Evolutionary conservation across 169 alveolate genomes (phyloP).

Genomic region (Plasmodium berghei): DNA sequence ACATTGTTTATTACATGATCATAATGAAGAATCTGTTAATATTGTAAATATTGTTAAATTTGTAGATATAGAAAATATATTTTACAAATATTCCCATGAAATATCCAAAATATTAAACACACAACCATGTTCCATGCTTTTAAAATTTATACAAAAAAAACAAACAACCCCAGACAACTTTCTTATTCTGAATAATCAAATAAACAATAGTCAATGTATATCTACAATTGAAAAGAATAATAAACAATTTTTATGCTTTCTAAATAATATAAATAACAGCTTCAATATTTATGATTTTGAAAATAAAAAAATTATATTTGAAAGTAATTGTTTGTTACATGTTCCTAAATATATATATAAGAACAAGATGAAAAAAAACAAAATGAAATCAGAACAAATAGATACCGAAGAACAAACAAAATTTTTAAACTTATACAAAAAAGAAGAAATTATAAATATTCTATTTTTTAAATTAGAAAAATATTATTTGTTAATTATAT

Average conservation of each 20-base stretch:
- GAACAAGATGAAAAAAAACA: neutral
- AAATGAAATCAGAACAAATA: neutral
- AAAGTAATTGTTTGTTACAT: constrained; percentile 7
- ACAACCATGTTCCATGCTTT: neutral
- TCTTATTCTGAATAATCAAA: neutral
- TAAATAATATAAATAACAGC: neutral
- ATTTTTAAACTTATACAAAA: constrained; percentile 6
- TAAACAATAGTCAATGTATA: constrained; percentile 16
- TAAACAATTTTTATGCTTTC: neutral
- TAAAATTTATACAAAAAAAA: constrained; percentile 14
- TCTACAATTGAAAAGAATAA: constrained; percentile 4
- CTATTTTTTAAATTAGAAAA: constrained; percentile 32
- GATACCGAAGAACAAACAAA: neutral
- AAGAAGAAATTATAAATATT: constrained; percentile 39
- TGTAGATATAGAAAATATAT: neutral
- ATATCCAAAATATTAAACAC: neutral
- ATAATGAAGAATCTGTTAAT: constrained; percentile 6
- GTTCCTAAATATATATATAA: constrained; percentile 54
- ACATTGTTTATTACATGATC: constrained; percentile 14
- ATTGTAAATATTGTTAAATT: constrained; percentile 4
- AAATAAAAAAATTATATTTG: constrained; percentile 5
- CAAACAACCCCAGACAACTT: neutral
- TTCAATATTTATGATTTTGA: constrained; percentile 20
- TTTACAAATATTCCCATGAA: neutral
- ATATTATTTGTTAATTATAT: constrained; percentile 34